Evolutionary conservation across 345 rosid species (phyloP), one percentile per base, ranked within the genome.

Genomic region (Citrus medica): DNA sequence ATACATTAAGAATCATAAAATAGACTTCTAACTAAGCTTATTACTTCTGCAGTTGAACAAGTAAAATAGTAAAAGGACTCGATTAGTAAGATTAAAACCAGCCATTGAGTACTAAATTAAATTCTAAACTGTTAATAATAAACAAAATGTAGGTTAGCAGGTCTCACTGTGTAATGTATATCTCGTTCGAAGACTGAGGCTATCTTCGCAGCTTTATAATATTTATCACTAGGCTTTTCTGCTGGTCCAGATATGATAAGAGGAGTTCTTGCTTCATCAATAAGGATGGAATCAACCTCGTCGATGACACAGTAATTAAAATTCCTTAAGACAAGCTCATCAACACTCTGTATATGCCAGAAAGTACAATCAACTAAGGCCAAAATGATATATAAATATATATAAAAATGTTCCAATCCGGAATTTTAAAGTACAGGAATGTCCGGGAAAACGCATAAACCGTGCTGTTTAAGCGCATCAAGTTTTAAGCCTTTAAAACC

Each of bases 261-360:
- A 67, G 99, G 99, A 75, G 99, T 95, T 81, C 99, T 92, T 86
- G 99, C 99, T 87, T 95, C 99, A 86, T 95, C 98, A 82, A 92
- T 91, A 78, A 95, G 98, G 85, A 95, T 95, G 81, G 99, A 95
- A 85, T 95, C 99, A 74, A 95, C 98, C 90, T 95, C 99, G 70
- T 95, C 99, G 76, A 93, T 95, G 37, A 95, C 81, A 86, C 96
- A 93, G 84, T 86, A 95, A 85, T 90, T 95, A 87, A 95, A 95
- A 73, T 86, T 88, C 87, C 99, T 92, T 82, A 95, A 75, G 83
- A 95, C 99, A 55, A 95, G 99, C 88, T 93, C 99, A 75, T 92
- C 99, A 71, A 88, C 93, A 86, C 88, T 93, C 99, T 93, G 98
- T 71, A 79, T 38, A 58, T 56, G 56, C 61, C 74, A 80, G 46